Conservation (phyloP, 345 rosid species). For the Salix exigua region DNA sequence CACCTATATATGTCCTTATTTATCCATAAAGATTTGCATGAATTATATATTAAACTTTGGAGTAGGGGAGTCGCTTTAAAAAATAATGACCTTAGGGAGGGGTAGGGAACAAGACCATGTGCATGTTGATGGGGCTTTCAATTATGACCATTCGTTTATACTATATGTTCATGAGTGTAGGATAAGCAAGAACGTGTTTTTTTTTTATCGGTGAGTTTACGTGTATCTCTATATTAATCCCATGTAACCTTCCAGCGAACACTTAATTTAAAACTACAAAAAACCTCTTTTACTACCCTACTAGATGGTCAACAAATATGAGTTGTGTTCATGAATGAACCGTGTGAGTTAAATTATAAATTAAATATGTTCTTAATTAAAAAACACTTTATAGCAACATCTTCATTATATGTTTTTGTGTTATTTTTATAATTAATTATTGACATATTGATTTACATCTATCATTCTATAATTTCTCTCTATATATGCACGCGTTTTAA, state of each 20-base stretch:
- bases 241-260: no score
- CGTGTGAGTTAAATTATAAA: neutral
- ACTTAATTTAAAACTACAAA: no score
- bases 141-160: conserved; percentile 31
- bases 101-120: conserved; percentile 63
- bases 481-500: neutral
- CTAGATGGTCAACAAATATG: neutral
- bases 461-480: neutral
- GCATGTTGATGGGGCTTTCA: conserved; percentile 44
- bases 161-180: neutral
- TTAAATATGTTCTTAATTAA: no score
- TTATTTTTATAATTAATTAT: neutral
- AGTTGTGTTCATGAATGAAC: conserved; percentile 18
- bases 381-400: no score
- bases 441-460: neutral
- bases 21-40: neutral
- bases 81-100: conserved; percentile 11
- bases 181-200: conserved; percentile 1
- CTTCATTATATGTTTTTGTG: neutral
- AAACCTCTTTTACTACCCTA: no score
- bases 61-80: neutral
- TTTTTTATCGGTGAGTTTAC: no score
- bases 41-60: neutral
- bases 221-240: fast-evolving
- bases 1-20: neutral